Conservation (phyloP, 768 basidiomycete species). For the Kwoniella sp. region DNA sequence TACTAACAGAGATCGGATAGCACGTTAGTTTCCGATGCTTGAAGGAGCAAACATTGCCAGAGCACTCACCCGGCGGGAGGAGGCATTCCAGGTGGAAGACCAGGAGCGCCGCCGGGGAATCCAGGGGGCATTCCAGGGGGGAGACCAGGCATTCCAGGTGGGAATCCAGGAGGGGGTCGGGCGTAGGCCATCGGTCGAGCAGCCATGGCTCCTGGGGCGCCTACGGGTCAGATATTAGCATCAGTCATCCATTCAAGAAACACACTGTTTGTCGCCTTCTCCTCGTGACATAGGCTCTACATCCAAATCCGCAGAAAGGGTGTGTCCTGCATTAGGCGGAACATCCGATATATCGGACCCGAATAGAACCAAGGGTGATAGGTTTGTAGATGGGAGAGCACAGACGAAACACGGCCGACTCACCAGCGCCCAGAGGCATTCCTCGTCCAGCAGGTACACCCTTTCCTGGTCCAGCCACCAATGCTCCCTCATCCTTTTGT, state of each 20-base stretch:
- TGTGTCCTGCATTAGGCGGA: too few relatives aligned
- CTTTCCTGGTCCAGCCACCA: constrained; percentile 83
- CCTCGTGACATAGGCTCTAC: too few relatives aligned
- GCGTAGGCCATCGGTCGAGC: constrained; percentile 58
- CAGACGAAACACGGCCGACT: too few relatives aligned
- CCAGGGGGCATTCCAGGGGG: constrained; percentile 61
- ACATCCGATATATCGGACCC: too few relatives aligned
- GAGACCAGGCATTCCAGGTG: constrained; percentile 71
- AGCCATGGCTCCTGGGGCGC: constrained; percentile 54
- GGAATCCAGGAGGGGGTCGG: constrained; percentile 57
- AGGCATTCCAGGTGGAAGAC: constrained; percentile 54
- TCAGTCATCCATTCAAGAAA: too few relatives aligned
- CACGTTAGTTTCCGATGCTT: background rate
- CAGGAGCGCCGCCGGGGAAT: constrained; percentile 48
- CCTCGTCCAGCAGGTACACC: constrained; percentile 96
- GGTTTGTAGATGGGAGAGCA: too few relatives aligned
- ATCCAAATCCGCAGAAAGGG: too few relatives aligned
- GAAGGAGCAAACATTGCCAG: constrained; percentile 4
- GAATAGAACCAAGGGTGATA: too few relatives aligned
- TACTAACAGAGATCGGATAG: constrained; percentile 22
- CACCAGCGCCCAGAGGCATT: constrained; percentile 67
- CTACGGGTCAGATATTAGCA: constrained; percentile 8
- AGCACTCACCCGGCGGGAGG: constrained; percentile 46
- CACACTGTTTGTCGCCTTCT: too few relatives aligned
- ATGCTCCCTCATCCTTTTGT: constrained; percentile 82